Evolutionary conservation across 192 early-diverging fungal genomes (phyloP), one percentile per base, ranked within the genome.

Genomic region (Umbelopsis isabellina): DNA sequence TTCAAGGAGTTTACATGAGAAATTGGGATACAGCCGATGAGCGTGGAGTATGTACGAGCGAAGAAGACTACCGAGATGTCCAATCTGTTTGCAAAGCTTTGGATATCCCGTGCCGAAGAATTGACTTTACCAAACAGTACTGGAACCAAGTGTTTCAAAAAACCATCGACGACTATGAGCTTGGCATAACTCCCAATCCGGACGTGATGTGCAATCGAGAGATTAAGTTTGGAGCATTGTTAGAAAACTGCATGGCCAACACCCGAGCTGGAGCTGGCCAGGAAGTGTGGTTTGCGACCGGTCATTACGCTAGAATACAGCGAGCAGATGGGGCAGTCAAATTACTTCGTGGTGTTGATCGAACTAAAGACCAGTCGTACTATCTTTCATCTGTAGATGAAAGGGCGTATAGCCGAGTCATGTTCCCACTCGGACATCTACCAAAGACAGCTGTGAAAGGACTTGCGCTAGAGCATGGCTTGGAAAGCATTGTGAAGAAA

Each of bases 1-100:
- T 96, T 1, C 83, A 90, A 46, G 97, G 86, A 1, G 79, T 96
- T 13, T 97, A 92, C 73, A 97, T 99, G 97, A 90, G 88, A 68
- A 99, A 97, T 79, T 97, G 97, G 97, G 96, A 97, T 71, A 86
- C 87, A 3, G 78, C 82, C 1, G 95, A 97, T 69, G 94, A 97
- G 69, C 33, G 65, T 18, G 92, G 88, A 27, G 81, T 84, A 3
- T 97, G 96, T 49, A 88, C 93, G 0, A 89, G 89, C 6, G 89
- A 88, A 23, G 69, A 84, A 55, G 94, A 97, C 76, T 96, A 86
- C 85, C 75, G 71, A 22, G 91, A 95, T 72, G 93, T 95, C 3
- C 90, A 93, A 46, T 52, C 70, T 3, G 90, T 93, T 0, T 93
- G 94, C 73, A 1, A 45, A 0, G 75, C 84, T n/a, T 70, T 98